phyloP scores from a whole-genome alignment of 495 filamentous ascomycete species.

The Podospora pseudoanserina region DNA sequence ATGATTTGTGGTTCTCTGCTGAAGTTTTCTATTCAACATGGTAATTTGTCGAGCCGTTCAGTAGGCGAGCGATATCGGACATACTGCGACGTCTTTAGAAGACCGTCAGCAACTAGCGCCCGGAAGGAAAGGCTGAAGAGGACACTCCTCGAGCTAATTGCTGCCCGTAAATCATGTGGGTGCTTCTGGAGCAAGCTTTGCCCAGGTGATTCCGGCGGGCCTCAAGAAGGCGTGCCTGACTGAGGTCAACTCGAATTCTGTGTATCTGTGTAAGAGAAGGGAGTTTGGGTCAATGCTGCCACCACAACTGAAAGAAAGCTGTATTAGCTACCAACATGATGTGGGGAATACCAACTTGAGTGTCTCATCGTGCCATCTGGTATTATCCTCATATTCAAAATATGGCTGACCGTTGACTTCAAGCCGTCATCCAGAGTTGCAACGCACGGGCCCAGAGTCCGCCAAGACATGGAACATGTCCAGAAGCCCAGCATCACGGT shows the following conservation, averaged over 20 bases:
- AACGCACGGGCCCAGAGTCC: background rate
- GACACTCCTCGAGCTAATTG: background rate
- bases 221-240: background rate
- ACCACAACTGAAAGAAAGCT: background rate
- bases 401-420: background rate
- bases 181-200: background rate
- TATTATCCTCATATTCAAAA: background rate
- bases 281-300: background rate
- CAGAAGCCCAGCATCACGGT: background rate
- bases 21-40: background rate
- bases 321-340: background rate
- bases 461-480: slow-evolving; percentile 1
- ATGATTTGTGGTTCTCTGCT: background rate
- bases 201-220: background rate
- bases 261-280: background rate
- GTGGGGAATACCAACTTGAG: background rate
- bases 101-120: background rate
- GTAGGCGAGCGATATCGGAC: background rate
- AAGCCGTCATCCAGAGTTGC: background rate
- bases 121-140: background rate
- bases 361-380: background rate
- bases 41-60: background rate
- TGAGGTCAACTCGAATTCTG: background rate
- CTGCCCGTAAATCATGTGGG: background rate
- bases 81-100: background rate